Conservation (phyloP, 2,329 filamentous ascomycete species). For the Harringtonia lauricola region DNA sequence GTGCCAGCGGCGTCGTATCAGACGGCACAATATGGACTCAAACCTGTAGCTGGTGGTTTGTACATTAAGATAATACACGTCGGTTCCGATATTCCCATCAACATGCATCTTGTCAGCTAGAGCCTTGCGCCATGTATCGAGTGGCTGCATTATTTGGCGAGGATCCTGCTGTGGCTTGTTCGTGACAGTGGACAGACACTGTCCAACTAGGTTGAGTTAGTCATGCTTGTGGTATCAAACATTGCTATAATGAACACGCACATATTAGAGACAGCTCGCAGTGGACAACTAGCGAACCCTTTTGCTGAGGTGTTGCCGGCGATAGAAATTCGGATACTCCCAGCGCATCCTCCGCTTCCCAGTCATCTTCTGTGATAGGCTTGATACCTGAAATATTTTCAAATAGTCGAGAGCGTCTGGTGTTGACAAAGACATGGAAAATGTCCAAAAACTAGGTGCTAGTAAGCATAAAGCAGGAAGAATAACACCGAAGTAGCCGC, state of each 20-base stretch:
- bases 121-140: constrained; percentile 14
- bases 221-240: constrained; percentile 10
- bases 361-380: constrained; percentile 15
- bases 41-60: constrained; percentile 15
- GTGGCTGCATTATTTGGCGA: constrained; percentile 13
- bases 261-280: constrained; percentile 15
- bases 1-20: constrained; percentile 13
- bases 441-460: constrained; percentile 13
- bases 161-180: constrained; percentile 14
- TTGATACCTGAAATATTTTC: constrained; percentile 13
- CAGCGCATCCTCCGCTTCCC: constrained; percentile 13
- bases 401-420: constrained; percentile 13
- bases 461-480: constrained; percentile 13
- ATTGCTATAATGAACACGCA: constrained; percentile 11
- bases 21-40: constrained; percentile 15
- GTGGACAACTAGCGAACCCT: constrained; percentile 11
- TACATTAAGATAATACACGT: constrained; percentile 15
- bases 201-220: constrained; percentile 13
- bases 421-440: constrained; percentile 15
- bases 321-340: constrained; percentile 12
- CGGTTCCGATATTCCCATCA: constrained; percentile 12
- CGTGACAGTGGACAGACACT: constrained; percentile 13
- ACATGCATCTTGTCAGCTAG: constrained; percentile 15
- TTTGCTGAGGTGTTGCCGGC: constrained; percentile 14
- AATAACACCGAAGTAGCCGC: constrained; percentile 7